phyloP scores from a whole-genome alignment of 495 filamentous ascomycete genomes.

The Xylaria telfairii region DNA sequence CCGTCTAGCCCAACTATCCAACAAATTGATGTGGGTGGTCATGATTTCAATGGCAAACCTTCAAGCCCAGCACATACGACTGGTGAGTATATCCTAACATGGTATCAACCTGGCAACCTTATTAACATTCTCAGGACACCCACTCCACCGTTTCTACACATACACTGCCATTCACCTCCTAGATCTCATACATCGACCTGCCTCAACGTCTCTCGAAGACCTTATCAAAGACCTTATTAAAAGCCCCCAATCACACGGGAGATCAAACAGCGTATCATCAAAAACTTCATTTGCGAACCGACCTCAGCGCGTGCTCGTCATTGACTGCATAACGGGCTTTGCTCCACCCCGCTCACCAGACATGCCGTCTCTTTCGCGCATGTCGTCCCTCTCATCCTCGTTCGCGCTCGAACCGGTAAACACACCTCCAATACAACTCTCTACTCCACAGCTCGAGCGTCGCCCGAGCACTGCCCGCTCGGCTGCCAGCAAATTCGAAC shows the following conservation, averaged over 20 bases:
- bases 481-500: conserved; percentile 34
- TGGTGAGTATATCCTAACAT: conserved; percentile 37
- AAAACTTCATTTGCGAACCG: conserved; percentile 39
- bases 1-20: conserved; percentile 58
- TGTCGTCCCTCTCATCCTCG: conserved; percentile 42
- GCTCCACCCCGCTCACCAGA: conserved; percentile 44
- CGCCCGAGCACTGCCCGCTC: conserved; percentile 39
- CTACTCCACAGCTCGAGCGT: conserved; percentile 30
- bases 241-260: conserved; percentile 30
- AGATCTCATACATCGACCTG: conserved; percentile 52
- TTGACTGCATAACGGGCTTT: conserved; percentile 61
- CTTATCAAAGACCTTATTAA: conserved; percentile 51
- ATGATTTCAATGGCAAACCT: conserved; percentile 47
- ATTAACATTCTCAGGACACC: conserved; percentile 59
- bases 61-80: conserved; percentile 46
- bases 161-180: conserved; percentile 63
- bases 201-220: conserved; percentile 47
- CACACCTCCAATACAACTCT: conserved; percentile 29
- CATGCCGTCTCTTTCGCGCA: conserved; percentile 39
- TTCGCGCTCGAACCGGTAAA: conserved; percentile 35
- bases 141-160: conserved; percentile 65
- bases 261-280: conserved; percentile 28
- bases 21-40: conserved; percentile 54
- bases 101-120: background rate
- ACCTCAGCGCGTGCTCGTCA: conserved; percentile 54